Evolutionary conservation across 768 basidiomycete genomes (phyloP), one percentile per base, ranked within the genome.

Genomic region (Suillus ampliporus): DNA sequence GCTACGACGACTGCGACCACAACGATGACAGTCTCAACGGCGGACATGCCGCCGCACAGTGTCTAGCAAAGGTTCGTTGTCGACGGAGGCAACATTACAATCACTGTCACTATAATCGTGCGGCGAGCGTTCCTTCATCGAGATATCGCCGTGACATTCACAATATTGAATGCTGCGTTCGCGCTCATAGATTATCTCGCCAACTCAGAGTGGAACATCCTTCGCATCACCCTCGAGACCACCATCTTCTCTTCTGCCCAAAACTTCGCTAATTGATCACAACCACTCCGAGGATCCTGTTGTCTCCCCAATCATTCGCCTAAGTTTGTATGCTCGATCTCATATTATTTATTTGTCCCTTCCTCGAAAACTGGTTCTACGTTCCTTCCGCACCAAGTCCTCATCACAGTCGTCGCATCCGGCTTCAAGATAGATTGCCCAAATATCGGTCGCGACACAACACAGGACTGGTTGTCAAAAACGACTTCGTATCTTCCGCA

Each of bases 141-240:
- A 61, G 88, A 94, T 69, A 77, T 90, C 51, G 69, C 78, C 19
- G 81, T 90, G 47, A 89, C 91, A 1, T 76, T 88, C 61, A 82
- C 86, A 3, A 79, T 94, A 35, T 71, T 94, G 34, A 78, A 83
- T 51, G 86, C 90, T 10, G 93, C 91, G 0, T 92, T 93, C 72
- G 71, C 84, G 11, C 74, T 91, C 40, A 68, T 95, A 64, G n/a
- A n/a, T 81, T 72, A 14, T 78, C 80, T 4, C 85, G 78, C n/a
- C n/a, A n/a, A n/a, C n/a, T n/a, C n/a, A 81, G 88, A 60, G 78
- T 95, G 93, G 93, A 93, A 95, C 68, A 86, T 95, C 60, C 86
- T 95, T 8, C 84, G 93, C 31, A 89, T 95, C 65, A 94, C 91
- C 0, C 82, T 93, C 60, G 92, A 94, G 72, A 86, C 88, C 1